Conservation (phyloP, 768 basidiomycete species). For the Leccinum aurantiacum region DNA sequence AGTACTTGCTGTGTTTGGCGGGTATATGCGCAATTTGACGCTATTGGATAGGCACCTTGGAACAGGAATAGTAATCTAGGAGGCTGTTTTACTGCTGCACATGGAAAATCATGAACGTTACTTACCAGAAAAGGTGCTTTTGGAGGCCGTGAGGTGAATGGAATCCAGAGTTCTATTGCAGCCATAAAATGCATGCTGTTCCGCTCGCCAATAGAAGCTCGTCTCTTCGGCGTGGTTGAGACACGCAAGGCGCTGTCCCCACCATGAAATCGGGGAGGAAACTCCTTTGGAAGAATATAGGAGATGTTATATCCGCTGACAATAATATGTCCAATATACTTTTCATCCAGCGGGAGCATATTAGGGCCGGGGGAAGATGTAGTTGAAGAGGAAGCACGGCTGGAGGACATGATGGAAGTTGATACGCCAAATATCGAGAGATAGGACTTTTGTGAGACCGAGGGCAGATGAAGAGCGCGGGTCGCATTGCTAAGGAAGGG, state of each 20-base stretch:
- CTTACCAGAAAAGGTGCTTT: constrained; percentile 72
- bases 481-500: constrained; percentile 70
- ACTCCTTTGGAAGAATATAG: constrained; percentile 71
- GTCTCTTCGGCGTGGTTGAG: constrained; percentile 39
- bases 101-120: constrained; percentile 1
- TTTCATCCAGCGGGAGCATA: constrained; percentile 54
- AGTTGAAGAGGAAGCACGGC: constrained; percentile 40
- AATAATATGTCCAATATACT: constrained; percentile 73
- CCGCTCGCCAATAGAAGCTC: constrained; percentile 56
- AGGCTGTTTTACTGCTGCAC: constrained; percentile 8
- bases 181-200: constrained; percentile 75
- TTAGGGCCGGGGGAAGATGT: constrained; percentile 27
- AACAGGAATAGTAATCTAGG: constrained; percentile 71
- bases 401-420: constrained; percentile 32
- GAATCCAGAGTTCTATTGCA: constrained; percentile 74
- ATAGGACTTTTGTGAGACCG: constrained; percentile 60
- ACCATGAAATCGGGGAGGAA: constrained; percentile 37
- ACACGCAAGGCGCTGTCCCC: constrained; percentile 24
- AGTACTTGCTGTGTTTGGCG: constrained; percentile 50
- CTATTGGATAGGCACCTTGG: constrained; percentile 78
- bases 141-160: constrained; percentile 65
- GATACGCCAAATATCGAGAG: constrained; percentile 51
- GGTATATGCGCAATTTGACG: constrained; percentile 71
- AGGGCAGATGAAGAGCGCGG: constrained; percentile 63
- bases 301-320: constrained; percentile 77